A percentile compares a stretch with the other conserved stretches of the same genome.
These are phyloP conservation scores for Penicillium sp. DNA, from an alignment of 2,329 filamentous ascomycete species.

Conservation along the genomic window DNA sequence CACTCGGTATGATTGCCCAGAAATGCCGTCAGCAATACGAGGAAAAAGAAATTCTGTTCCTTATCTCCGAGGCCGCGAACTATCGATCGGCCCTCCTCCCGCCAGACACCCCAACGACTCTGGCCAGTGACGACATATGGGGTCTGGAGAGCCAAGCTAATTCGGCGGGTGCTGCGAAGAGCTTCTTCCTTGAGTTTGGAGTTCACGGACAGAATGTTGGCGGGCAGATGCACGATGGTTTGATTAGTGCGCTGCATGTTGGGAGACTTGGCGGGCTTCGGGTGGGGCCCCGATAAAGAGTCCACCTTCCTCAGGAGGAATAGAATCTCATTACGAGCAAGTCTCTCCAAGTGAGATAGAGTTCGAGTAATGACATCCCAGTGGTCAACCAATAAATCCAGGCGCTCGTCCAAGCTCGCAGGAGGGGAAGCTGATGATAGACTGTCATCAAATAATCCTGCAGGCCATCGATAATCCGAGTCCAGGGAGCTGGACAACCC, in stretches of 20 bases:
- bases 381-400: slow-evolving; percentile 56
- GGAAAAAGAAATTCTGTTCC: slow-evolving; percentile 60
- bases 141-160: slow-evolving; percentile 55
- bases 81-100: slow-evolving; percentile 59
- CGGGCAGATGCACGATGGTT: slow-evolving; percentile 49
- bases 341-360: slow-evolving; percentile 52
- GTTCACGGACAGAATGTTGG: slow-evolving; percentile 47
- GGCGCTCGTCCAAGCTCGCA: slow-evolving; percentile 52
- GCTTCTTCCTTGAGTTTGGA: slow-evolving; percentile 49
- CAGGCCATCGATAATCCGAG: slow-evolving; percentile 41
- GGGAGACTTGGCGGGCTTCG: slow-evolving; percentile 46
- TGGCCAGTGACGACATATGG: slow-evolving; percentile 58
- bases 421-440: slow-evolving; percentile 48
- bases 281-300: slow-evolving; percentile 37
- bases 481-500: slow-evolving; percentile 43
- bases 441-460: slow-evolving; percentile 38
- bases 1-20: slow-evolving; percentile 61
- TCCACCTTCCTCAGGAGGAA: slow-evolving; percentile 51
- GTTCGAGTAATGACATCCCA: slow-evolving; percentile 60
- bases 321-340: slow-evolving; percentile 53
- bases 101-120: slow-evolving; percentile 60
- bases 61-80: slow-evolving; percentile 54
- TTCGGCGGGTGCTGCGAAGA: slow-evolving; percentile 49
- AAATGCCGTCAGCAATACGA: slow-evolving; percentile 59
- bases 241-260: slow-evolving; percentile 51